Evolutionary conservation across 768 basidiomycete species (phyloP), one percentile per base, ranked within the genome.

Genomic region (Boletus huronensis): DNA sequence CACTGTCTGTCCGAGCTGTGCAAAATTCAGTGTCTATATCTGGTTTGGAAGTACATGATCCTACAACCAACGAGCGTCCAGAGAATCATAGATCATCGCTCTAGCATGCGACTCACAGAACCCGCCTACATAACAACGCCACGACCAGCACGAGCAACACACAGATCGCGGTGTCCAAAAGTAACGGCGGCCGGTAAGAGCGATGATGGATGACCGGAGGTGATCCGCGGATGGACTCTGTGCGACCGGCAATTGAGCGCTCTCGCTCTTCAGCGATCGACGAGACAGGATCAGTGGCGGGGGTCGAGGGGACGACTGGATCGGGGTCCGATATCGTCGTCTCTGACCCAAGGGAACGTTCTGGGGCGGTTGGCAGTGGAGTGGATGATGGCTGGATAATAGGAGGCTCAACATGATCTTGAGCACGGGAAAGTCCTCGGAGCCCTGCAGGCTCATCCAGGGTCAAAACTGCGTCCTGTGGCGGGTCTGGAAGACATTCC

Each of bases 121-220:
- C 70, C 65, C 87, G 77, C 55, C 85, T 79, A 61, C 80, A 87
- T 45, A 91, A 73, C 39, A 92, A 77, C 32, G 81, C 84, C 62
- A 86, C 80, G 45, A 85, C 78, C 53, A 90, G 70, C 14, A 85
- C 84, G 10, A 91, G 72, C 21, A 89, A 74, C 45, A 90, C 75
- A 67, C 85, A 84, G 55, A 92, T 91, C 28, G 84, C 82, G 11
- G 82, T 82, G 68, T 91, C 90, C 31, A 92, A 74, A 23, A 89
- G 69, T 25, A 89, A 64, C 23, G 87, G 87, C 23, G 87, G 82
- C 43, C 69, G 68, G 46, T 58, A 62, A 36, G 60, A 62, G 53
- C 60, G 64, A 60, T 47, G 61, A 26, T 45, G 65, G 34, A 47
- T 26, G 39, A 54, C 9, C 17, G 52, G 51, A 25, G 48, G 21